Conservation (phyloP, 2,329 filamentous ascomycete species). For the Clarireedia homoeocarpa region DNA sequence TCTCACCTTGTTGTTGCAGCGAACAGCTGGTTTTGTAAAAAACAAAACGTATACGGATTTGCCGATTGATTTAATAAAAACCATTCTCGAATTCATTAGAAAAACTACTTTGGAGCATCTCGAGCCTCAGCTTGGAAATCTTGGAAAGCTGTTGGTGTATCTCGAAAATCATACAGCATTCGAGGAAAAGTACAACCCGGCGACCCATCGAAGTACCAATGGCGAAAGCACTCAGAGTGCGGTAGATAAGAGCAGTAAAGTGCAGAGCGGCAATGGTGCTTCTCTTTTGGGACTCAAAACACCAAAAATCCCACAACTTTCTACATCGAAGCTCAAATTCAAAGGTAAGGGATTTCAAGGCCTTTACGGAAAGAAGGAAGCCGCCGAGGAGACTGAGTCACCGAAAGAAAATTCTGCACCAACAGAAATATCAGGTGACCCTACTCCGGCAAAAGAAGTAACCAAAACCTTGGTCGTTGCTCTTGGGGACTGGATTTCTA, state of each 20-base stretch:
- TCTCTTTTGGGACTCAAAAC: slow-evolving; percentile 9
- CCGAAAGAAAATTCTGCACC: slow-evolving; percentile 2
- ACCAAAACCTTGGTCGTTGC: slow-evolving; percentile 8
- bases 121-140: slow-evolving; percentile 9
- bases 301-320: slow-evolving; percentile 9
- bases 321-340: slow-evolving; percentile 8
- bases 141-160: slow-evolving; percentile 10
- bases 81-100: slow-evolving; percentile 18
- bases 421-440: background rate
- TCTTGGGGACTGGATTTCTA: slow-evolving; percentile 6
- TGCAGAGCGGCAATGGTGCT: background rate
- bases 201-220: background rate
- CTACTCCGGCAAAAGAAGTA: background rate
- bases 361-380: slow-evolving; percentile 3
- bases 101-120: slow-evolving; percentile 1
- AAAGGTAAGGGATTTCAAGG: background rate
- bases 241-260: background rate
- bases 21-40: slow-evolving; percentile 24
- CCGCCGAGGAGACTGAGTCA: slow-evolving; percentile 3
- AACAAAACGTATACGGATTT: slow-evolving; percentile 20
- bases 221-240: background rate
- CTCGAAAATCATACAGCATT: slow-evolving; percentile 2
- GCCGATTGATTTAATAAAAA: slow-evolving; percentile 22
- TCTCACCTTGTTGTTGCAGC: slow-evolving; percentile 22
- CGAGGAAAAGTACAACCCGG: slow-evolving; percentile 9